phyloP scores from a whole-genome alignment of 768 basidiomycete species.

The Coprinellus micaceus region DNA sequence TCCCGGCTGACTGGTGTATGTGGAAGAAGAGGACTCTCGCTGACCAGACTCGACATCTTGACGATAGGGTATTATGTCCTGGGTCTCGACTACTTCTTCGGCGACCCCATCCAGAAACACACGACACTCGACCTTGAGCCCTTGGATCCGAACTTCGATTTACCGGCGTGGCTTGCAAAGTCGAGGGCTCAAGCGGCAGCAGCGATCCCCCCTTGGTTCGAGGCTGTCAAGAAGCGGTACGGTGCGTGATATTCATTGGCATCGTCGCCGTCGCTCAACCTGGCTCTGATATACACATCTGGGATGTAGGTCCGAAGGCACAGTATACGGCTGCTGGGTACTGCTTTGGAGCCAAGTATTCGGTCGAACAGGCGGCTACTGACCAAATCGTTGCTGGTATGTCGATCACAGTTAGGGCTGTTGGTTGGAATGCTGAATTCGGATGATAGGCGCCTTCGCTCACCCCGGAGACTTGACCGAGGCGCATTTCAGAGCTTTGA shows the following conservation, averaged over 20 bases:
- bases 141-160: conserved; percentile 28
- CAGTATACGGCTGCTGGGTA: conserved; percentile 39
- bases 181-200: conserved; percentile 29
- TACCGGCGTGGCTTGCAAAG: conserved; percentile 32
- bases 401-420: conserved; percentile 3
- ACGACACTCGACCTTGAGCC: conserved; percentile 3
- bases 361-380: conserved; percentile 42
- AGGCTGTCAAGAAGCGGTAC: conserved; percentile 38
- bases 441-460: conserved; percentile 45
- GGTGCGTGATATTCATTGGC: conserved; percentile 31
- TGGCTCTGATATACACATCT: background rate
- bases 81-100: conserved; percentile 51
- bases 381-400: conserved; percentile 46
- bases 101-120: conserved; percentile 38
- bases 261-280: background rate
- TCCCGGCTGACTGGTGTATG: too few relatives aligned
- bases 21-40: too few relatives aligned
- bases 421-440: background rate
- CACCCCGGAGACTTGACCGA: conserved; percentile 51
- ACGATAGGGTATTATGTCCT: conserved; percentile 50
- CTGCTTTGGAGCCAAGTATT: conserved; percentile 55
- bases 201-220: conserved; percentile 41
- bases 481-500: conserved; percentile 42
- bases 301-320: conserved; percentile 29
- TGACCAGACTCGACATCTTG: too few relatives aligned